Percentiles rank a stretch among this genome's conserved stretches.
These are phyloP conservation scores for Xylaria sp. DNA, from an alignment of 2,329 filamentous ascomycete species.

Conservation along the genomic window DNA sequence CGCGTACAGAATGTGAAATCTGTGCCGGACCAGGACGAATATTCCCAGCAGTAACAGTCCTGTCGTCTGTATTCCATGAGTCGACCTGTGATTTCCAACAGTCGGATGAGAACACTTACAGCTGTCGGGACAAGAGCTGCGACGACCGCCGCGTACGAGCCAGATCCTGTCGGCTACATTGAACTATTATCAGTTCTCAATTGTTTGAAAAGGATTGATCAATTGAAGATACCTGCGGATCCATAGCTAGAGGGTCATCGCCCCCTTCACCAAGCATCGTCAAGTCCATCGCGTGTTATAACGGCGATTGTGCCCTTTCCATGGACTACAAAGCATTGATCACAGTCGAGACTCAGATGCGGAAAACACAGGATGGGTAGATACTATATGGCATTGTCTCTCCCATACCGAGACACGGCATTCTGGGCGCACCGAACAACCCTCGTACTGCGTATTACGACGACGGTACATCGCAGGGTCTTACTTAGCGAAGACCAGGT, in stretches of 20 bases:
- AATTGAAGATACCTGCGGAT: constrained; percentile 12
- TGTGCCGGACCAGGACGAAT: constrained; percentile 27
- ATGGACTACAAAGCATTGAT: not conserved
- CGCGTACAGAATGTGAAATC: constrained; percentile 28
- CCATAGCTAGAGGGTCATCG: not conserved
- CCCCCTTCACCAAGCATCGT: not conserved
- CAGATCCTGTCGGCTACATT: constrained; percentile 27
- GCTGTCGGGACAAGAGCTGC: constrained; percentile 31
- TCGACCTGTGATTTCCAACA: not conserved
- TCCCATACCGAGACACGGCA: too few species aligned
- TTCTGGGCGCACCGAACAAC: too few species aligned
- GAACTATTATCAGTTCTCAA: constrained; percentile 2
- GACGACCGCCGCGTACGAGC: constrained; percentile 27
- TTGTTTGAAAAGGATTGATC: not conserved
- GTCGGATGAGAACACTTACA: constrained; percentile 20
- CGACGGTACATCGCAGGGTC: too few species aligned
- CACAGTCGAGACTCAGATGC: not conserved
- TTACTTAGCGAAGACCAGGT: not conserved
- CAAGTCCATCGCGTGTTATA: not conserved
- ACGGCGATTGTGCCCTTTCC: not conserved
- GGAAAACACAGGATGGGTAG: not conserved
- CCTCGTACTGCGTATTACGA: too few species aligned
- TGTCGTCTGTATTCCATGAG: constrained; percentile 23
- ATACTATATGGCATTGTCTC: too few species aligned
- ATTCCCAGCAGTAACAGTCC: constrained; percentile 26